Base-by-base conservation (phyloP, 2,329 filamentous ascomycete species). In the Ceratocystis diversiconidia region DNA sequence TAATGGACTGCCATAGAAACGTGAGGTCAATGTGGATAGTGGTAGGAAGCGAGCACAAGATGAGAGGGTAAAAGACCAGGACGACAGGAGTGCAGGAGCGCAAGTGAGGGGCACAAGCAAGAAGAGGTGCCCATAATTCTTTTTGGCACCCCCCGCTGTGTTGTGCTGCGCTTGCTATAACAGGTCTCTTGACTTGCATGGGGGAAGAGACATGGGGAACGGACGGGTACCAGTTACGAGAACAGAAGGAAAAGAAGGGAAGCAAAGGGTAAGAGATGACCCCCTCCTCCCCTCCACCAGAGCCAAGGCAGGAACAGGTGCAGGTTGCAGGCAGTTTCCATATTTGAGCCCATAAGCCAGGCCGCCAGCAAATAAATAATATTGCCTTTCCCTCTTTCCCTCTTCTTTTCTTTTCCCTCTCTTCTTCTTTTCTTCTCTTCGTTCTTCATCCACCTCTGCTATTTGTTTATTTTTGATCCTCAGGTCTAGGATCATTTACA, bases 361-460 rank as follows among this genome's bases (percentile, higher is more conserved):
- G 28, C 52, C 50, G 48, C 55, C 12, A 65, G 50, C 63, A 60
- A 60, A 65, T 67, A 67, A 55, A 67, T 65, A 67, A 67, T 63
- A 50, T 63, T 25, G 30, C 61, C 64, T 57, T 41, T 63, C 41
- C 65, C 63, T 57, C 66, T 68, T 65, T 63, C 62, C 63, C 64
- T 57, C 63, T 50, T 52, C 52, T 32, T 66, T 59, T 55, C 41
- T 64, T 61, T 65, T 61, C 66, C 66, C 65, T 66, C 57, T 68
- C 63, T 67, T 63, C 66, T 60, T 66, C 36, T 52, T 67, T 61
- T 69, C 36, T 59, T 67, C 61, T 69, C 66, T 63, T 67, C 62
- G 62, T 63, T 64, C 66, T 59, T 69, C 63, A 62, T 69, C 67
- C 66, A 60, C 62, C 48, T 41, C 43, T 52, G 55, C 63, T 66